Conservation (phyloP, 2,329 filamentous ascomycete genomes). For the Neopestalotiopsis sp. region DNA sequence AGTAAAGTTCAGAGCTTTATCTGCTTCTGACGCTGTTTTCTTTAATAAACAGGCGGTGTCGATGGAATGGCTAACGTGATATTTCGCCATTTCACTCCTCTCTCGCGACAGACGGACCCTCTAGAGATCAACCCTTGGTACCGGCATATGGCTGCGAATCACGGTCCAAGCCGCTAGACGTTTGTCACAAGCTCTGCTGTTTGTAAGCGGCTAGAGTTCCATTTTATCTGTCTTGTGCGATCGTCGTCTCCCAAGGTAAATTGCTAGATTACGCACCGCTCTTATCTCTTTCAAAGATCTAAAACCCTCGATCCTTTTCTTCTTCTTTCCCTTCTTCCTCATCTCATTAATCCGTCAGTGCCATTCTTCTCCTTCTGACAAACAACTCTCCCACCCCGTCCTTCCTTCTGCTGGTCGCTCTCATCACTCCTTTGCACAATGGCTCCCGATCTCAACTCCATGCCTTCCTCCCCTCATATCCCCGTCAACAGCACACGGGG, state of each 20-base stretch:
- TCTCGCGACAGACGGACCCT: conserved; percentile 17
- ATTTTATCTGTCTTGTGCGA: background rate
- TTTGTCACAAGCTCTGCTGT: conserved; percentile 11
- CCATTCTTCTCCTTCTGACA: too few species aligned
- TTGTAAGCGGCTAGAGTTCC: conserved; percentile 17
- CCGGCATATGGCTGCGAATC: conserved; percentile 2
- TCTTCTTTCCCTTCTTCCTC: background rate
- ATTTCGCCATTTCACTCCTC: conserved; percentile 19
- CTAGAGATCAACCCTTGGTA: background rate
- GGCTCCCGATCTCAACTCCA: conserved; percentile 77
- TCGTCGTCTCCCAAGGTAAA: conserved; percentile 14
- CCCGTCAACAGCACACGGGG: conserved; percentile 23
- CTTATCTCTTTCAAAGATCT: background rate
- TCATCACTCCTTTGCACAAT: conserved; percentile 44
- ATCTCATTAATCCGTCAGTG: too few species aligned
- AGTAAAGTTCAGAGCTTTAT: conserved; percentile 14
- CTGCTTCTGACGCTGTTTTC: conserved; percentile 4
- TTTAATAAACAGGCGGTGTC: conserved; percentile 20
- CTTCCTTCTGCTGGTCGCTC: background rate
- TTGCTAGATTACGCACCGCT: background rate
- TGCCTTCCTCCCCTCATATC: conserved; percentile 57
- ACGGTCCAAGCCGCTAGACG: background rate
- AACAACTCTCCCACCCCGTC: background rate
- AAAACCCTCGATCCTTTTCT: conserved; percentile 11
- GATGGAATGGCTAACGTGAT: conserved; percentile 20